Percentiles rank a stretch among this genome's conserved stretches.
These are phyloP conservation scores for Verticillium albo-atrum DNA, from an alignment of 2,329 filamentous ascomycete species.

Conservation along the genomic window DNA sequence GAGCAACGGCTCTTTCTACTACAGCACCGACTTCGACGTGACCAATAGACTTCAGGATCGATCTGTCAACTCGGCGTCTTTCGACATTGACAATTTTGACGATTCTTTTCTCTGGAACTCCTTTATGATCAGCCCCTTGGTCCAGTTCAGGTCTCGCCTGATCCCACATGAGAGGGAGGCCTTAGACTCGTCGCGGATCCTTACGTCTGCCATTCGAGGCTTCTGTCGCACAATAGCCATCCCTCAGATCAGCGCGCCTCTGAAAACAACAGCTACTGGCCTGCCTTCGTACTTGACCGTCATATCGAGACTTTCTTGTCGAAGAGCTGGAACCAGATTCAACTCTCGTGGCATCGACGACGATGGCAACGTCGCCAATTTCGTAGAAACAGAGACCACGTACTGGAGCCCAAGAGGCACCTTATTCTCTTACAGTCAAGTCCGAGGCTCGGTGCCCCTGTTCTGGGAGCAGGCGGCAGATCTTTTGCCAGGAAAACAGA, in stretches of 20 bases:
- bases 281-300: constrained; percentile 81
- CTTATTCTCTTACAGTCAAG: constrained; percentile 90
- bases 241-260: constrained; percentile 68
- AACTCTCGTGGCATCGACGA: constrained; percentile 98
- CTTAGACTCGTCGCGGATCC: constrained; percentile 80
- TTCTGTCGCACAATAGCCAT: constrained; percentile 87
- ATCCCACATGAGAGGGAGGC: constrained; percentile 68
- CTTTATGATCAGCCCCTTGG: constrained; percentile 92
- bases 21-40: constrained; percentile 96
- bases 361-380: constrained; percentile 95
- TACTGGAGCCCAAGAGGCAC: constrained; percentile 77
- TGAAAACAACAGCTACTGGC: constrained; percentile 61
- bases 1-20: constrained; percentile 93
- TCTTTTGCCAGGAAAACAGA: constrained; percentile 86
- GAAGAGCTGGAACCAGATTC: constrained; percentile 88
- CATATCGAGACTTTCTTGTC: constrained; percentile 87
- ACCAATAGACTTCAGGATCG: constrained; percentile 91
- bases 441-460: constrained; percentile 86
- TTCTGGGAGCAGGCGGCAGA: constrained; percentile 96
- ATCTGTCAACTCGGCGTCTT: constrained; percentile 71
- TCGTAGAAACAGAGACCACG: constrained; percentile 94
- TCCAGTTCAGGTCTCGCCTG: constrained; percentile 81
- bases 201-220: constrained; percentile 91
- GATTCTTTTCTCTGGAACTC: constrained; percentile 96
- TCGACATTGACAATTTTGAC: constrained; percentile 90